Percentiles rank a stretch among this genome's conserved stretches.
These are phyloP conservation scores for Euryodendron excelsum DNA, from an alignment of 148 eudicot genomes.

Conservation along the genomic window DNA sequence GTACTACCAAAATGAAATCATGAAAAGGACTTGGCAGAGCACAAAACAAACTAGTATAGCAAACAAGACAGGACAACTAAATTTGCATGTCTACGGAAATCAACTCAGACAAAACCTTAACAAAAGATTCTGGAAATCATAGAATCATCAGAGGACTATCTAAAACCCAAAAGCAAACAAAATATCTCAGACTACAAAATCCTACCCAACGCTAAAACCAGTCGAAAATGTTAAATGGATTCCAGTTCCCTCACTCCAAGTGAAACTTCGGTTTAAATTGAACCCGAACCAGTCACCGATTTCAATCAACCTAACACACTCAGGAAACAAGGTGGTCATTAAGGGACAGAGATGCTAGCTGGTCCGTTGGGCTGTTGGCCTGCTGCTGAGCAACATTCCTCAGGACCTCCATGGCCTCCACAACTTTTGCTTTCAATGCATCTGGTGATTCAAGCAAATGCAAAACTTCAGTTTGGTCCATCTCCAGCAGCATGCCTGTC, in stretches of 20 bases:
- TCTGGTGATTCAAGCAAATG: slow-evolving; percentile 87
- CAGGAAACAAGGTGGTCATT: slow-evolving; percentile 57
- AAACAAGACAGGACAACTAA: too few species aligned
- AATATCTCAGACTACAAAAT: not conserved
- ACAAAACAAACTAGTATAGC: too few species aligned
- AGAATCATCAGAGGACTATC: not conserved
- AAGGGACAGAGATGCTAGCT: slow-evolving; percentile 65
- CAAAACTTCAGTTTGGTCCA: slow-evolving; percentile 86
- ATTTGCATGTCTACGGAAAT: not conserved
- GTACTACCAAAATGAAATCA: not conserved
- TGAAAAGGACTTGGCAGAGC: not conserved
- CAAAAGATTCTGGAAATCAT: not conserved
- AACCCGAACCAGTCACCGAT: not conserved
- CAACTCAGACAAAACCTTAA: not conserved
- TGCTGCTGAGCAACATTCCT: slow-evolving; percentile 69
- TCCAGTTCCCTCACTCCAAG: slow-evolving; percentile 1
- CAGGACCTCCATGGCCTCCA: slow-evolving; percentile 85
- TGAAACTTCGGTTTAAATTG: not conserved
- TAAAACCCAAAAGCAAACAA: not conserved
- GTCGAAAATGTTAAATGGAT: not conserved
- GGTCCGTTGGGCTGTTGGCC: slow-evolving; percentile 50
- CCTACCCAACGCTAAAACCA: not conserved
- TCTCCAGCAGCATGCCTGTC: slow-evolving; percentile 86
- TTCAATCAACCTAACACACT: not conserved
- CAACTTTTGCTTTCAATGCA: slow-evolving; percentile 78